Evolutionary conservation across 306 rosid species (phyloP).

Genomic region (Senna tora): DNA sequence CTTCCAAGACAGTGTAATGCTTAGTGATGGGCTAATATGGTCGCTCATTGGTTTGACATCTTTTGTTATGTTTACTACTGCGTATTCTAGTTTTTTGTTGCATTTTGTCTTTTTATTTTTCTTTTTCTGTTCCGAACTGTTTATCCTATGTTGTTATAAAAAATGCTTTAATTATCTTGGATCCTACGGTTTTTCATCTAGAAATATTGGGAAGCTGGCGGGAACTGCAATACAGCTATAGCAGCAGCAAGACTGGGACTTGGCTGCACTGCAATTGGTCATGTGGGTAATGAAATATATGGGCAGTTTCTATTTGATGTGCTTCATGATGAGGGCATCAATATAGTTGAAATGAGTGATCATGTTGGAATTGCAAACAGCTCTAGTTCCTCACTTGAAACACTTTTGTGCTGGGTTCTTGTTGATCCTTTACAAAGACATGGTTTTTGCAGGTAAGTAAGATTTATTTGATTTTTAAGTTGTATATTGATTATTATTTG

Average conservation of each 20-base stretch:
- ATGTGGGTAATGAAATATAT: constrained; percentile 82
- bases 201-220: constrained; percentile 99
- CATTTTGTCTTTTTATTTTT: no score
- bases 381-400: constrained; percentile 53
- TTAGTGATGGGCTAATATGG: background rate
- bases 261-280: constrained; percentile 74
- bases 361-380: constrained; percentile 36
- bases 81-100: no score
- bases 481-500: constrained; percentile 7
- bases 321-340: constrained; percentile 80
- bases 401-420: constrained; percentile 96
- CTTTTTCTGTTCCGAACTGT: background rate
- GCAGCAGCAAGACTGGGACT: constrained; percentile 94
- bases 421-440: constrained; percentile 91
- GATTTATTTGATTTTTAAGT: constrained; percentile 28
- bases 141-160: background rate
- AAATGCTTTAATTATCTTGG: constrained; percentile 20
- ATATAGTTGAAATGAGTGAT: constrained; percentile 67
- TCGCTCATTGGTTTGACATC: constrained; percentile 5
- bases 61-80: background rate
- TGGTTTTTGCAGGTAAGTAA: constrained; percentile 96
- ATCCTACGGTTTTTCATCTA: constrained; percentile 41
- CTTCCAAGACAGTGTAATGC: background rate
- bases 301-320: constrained; percentile 82
- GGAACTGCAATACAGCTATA: constrained; percentile 90